A percentile compares a stretch with the other conserved stretches of the same genome.
phyloP scores from a whole-genome alignment of 2,329 filamentous ascomycete genomes.

The Blumeria hordei region DNA sequence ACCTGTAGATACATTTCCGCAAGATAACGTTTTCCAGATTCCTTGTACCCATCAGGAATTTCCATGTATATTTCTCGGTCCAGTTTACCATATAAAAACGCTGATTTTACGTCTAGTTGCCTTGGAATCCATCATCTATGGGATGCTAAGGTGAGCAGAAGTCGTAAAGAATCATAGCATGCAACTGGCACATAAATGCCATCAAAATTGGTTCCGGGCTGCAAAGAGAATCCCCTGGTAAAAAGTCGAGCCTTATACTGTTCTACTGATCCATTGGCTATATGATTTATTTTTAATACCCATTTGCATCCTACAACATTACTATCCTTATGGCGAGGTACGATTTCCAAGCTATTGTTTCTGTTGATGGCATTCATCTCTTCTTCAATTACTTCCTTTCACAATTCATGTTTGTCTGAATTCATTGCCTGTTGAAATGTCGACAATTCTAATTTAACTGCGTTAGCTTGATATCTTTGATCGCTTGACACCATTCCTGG shows the following conservation, averaged over 20 bases:
- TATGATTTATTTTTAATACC: not conserved
- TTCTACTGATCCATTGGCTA: not conserved
- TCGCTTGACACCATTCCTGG: too few species aligned
- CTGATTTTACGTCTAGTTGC: not conserved
- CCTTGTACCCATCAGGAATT: not conserved
- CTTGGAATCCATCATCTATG: conserved; percentile 1
- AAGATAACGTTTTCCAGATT: not conserved
- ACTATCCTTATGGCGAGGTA: not conserved
- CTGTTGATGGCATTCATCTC: not conserved
- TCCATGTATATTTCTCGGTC: not conserved
- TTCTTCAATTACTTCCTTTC: not conserved
- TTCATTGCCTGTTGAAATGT: too few species aligned
- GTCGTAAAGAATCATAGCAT: not conserved
- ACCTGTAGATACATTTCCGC: not conserved
- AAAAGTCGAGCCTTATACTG: not conserved
- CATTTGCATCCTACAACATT: not conserved
- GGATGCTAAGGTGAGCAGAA: not conserved
- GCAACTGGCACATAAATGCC: not conserved
- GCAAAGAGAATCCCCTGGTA: not conserved
- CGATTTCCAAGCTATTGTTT: not conserved
- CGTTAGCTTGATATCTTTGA: too few species aligned
- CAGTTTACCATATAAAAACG: not conserved
- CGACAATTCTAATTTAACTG: too few species aligned
- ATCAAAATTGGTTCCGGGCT: not conserved
- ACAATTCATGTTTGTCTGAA: too few species aligned